A percentile compares a stretch with the other conserved stretches of the same genome.
phyloP scores from a whole-genome alignment of 2,329 filamentous ascomycete genomes.

The Exophiala calicioides region DNA sequence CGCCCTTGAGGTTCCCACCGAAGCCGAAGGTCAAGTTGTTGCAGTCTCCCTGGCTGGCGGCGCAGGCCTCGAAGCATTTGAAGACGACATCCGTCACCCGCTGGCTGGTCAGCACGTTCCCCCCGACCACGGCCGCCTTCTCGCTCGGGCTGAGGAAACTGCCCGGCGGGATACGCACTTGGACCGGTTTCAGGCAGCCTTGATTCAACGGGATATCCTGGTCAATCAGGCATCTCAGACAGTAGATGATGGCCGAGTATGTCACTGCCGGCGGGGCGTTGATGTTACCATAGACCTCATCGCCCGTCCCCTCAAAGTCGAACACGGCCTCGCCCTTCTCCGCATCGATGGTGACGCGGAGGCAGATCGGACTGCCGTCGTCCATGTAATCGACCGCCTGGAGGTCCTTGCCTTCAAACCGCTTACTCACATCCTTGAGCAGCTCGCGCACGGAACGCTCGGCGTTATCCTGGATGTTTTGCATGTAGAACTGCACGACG shows the following conservation, averaged over 20 bases:
- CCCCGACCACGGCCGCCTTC: constrained; percentile 77
- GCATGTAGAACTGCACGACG: constrained; percentile 82
- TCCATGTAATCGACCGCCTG: constrained; percentile 82
- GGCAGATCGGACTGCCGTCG: constrained; percentile 74
- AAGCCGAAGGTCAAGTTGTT: constrained; percentile 87
- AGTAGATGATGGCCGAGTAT: constrained; percentile 84
- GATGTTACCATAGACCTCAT: constrained; percentile 76
- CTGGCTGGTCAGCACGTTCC: constrained; percentile 77
- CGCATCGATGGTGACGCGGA: constrained; percentile 73
- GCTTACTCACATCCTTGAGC: constrained; percentile 68
- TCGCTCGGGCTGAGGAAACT: constrained; percentile 74
- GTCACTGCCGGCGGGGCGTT: constrained; percentile 82
- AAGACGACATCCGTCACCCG: constrained; percentile 82
- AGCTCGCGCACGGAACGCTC: constrained; percentile 73
- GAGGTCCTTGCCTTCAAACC: constrained; percentile 70
- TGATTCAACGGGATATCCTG: constrained; percentile 86
- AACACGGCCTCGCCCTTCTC: constrained; percentile 75
- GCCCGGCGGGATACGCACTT: constrained; percentile 70
- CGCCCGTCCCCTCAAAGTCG: constrained; percentile 75
- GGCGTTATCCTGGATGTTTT: constrained; percentile 77
- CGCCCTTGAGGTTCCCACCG: constrained; percentile 60
- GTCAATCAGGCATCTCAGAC: constrained; percentile 74
- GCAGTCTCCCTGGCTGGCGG: constrained; percentile 76
- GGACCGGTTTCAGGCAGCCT: constrained; percentile 76
- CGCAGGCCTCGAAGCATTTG: constrained; percentile 75